Base-by-base conservation (phyloP, 2,329 filamentous ascomycete genomes). In the Aspergillus novofumigatus region DNA sequence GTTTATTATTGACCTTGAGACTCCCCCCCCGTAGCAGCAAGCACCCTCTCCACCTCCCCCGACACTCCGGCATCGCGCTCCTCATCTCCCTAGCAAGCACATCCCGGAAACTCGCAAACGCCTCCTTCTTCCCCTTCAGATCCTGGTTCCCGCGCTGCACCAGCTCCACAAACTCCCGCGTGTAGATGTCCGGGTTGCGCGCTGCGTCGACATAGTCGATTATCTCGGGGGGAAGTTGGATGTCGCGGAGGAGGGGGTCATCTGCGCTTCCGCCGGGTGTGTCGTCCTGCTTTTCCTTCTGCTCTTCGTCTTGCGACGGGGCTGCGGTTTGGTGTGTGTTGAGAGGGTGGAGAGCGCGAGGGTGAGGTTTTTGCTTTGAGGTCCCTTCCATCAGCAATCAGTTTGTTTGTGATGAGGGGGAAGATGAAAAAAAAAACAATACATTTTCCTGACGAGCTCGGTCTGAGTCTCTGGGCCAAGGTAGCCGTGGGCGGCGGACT, bases 101-200 rank as follows among this genome's bases (percentile, higher is more conserved):
- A 68, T 86, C 81, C 57, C 82, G 77, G 59, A 87, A 84, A 48
- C 76, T 71, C 10, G 77, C 79, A 70, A 85, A 86, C 1, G 83
- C 85, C 64, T 85, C 79, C 55, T 77, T 78, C 64, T 84, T 83
- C 32, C 85, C 85, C 63, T 83, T 85, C 52, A 86, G 71, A 69
- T 83, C 80, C 66, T 86, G 83, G 61, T 88, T 88, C 51, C 81
- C 80, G 59, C 80, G 78, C 73, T 86, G 84, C 8, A 85, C 83
- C 28, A 83, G 75, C 71, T 88, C 85, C 48, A 87, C 83, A 61
- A 87, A 86, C 63, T 87, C 84, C 49, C 85, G 79, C 8, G 84
- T 87, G 71, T 86, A 87, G 62, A 87, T 86, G 64, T 87, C 85
- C 7, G 85, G 85, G 65, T 88, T 88, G 23, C 85, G 81, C 20